Percentiles rank a stretch among this genome's conserved stretches.
phyloP scores from a whole-genome alignment of 306 rosid genomes.

The Cajanus cajan region DNA sequence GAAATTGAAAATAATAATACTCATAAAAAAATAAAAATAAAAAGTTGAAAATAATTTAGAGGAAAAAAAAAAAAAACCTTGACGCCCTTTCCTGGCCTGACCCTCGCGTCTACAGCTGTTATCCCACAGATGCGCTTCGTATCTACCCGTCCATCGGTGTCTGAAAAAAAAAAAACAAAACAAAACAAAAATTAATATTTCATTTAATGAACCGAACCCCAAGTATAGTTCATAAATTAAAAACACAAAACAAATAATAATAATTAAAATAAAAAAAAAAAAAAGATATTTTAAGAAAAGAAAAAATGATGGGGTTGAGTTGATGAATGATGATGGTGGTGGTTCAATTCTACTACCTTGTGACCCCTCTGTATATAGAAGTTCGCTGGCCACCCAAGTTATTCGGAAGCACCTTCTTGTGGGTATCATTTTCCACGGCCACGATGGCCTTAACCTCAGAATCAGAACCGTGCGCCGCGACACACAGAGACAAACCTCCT shows the following conservation, averaged over 20 bases:
- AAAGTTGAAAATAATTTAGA: neutral
- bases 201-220: too few relatives aligned
- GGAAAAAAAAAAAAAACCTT: constrained; percentile 46
- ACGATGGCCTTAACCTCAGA: constrained; percentile 36
- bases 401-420: constrained; percentile 46
- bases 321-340: neutral
- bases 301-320: too few relatives aligned
- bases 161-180: constrained; percentile 37
- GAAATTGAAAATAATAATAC: neutral
- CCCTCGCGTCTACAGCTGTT: constrained; percentile 92
- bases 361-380: constrained; percentile 87
- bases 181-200: neutral
- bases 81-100: constrained; percentile 90
- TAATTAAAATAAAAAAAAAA: too few relatives aligned
- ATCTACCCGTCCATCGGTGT: constrained; percentile 96
- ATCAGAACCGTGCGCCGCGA: neutral
- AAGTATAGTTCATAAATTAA: too few relatives aligned
- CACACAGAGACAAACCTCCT: constrained; percentile 51
- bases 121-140: constrained; percentile 99
- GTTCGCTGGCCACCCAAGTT: constrained; percentile 66
- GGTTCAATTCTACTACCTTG: constrained; percentile 52
- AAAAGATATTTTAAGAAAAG: too few relatives aligned
- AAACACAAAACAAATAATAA: too few relatives aligned
- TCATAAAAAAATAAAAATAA: neutral
- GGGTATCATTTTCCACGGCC: constrained; percentile 33